Evolutionary conservation across 257 asterid species (phyloP).

Genomic region (Solanum bukasovii): DNA sequence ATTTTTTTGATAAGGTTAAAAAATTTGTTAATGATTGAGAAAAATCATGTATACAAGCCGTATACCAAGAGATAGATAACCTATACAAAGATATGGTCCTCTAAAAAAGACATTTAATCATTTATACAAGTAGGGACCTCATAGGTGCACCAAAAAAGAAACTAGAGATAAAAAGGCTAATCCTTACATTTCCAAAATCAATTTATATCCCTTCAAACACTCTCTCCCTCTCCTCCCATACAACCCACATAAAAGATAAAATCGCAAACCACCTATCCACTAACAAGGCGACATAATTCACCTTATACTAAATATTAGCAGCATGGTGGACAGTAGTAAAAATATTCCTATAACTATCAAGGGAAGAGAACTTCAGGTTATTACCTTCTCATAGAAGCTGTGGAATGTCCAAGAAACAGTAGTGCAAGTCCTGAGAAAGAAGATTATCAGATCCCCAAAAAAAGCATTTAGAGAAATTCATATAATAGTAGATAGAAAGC

Average conservation of each 20-base stretch:
- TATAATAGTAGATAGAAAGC: no score
- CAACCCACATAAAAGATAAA: not conserved
- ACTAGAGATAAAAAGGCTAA: not conserved
- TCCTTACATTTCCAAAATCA: not conserved
- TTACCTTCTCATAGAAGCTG: constrained; percentile 83
- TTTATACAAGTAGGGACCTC: not conserved
- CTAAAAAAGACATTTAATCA: no score
- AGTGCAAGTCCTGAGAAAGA: constrained; percentile 45
- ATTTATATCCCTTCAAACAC: not conserved
- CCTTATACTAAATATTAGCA: not conserved
- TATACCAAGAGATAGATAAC: no score
- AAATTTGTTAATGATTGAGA: no score
- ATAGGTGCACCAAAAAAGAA: not conserved
- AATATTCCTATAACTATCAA: not conserved
- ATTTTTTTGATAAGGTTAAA: not conserved
- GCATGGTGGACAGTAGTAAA: not conserved
- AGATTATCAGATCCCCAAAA: no score
- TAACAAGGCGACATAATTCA: not conserved
- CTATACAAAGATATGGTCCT: no score
- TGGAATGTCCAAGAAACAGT: constrained; percentile 90
- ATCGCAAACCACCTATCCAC: not conserved
- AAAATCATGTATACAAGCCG: no score
- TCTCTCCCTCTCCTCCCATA: not conserved
- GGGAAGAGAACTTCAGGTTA: not conserved
- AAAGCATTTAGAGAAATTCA: no score